Conservation (phyloP, 2,329 filamentous ascomycete genomes). For the Chlorencoelia australis region DNA sequence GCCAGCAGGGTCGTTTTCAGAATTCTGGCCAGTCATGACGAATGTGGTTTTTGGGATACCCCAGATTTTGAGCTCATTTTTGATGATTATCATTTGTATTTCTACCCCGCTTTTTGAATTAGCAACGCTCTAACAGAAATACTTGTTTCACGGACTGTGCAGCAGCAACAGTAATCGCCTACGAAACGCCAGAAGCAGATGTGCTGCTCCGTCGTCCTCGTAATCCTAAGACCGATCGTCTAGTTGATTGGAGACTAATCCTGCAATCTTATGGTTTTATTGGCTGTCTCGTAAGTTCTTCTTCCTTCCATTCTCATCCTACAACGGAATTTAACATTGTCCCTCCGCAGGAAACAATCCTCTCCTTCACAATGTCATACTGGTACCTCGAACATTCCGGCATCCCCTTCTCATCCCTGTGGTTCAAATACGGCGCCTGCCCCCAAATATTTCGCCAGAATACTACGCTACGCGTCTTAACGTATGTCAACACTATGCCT, state of each 20-base stretch:
- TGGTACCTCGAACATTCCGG: constrained; percentile 56
- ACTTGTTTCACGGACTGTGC: constrained; percentile 66
- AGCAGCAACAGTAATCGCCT: constrained; percentile 63
- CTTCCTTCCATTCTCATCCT: too few relatives aligned
- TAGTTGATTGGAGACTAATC: constrained; percentile 65
- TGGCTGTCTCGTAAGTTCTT: constrained; percentile 53
- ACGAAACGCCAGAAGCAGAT: constrained; percentile 68
- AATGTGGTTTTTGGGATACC: constrained; percentile 53
- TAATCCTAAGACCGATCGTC: constrained; percentile 56
- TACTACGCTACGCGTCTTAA: constrained; percentile 49
- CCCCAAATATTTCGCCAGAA: constrained; percentile 36
- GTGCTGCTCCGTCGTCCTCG: constrained; percentile 60
- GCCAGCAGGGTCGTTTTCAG: constrained; percentile 47
- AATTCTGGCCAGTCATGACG: constrained; percentile 53
- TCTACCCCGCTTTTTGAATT: constrained; percentile 9
- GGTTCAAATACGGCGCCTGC: constrained; percentile 55
- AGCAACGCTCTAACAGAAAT: background rate
- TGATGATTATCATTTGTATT: constrained; percentile 38
- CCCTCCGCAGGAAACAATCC: constrained; percentile 45
- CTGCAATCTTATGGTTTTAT: constrained; percentile 64
- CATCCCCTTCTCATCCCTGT: constrained; percentile 53
- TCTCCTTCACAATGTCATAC: constrained; percentile 54
- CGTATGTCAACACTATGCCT: too few relatives aligned
- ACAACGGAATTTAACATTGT: too few relatives aligned
- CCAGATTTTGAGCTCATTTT: constrained; percentile 48